A percentile compares a stretch with the other conserved stretches of the same genome.
These are phyloP conservation scores for Epichloe gansuensis DNA, from an alignment of 2,329 filamentous ascomycete species.

Conservation along the genomic window DNA sequence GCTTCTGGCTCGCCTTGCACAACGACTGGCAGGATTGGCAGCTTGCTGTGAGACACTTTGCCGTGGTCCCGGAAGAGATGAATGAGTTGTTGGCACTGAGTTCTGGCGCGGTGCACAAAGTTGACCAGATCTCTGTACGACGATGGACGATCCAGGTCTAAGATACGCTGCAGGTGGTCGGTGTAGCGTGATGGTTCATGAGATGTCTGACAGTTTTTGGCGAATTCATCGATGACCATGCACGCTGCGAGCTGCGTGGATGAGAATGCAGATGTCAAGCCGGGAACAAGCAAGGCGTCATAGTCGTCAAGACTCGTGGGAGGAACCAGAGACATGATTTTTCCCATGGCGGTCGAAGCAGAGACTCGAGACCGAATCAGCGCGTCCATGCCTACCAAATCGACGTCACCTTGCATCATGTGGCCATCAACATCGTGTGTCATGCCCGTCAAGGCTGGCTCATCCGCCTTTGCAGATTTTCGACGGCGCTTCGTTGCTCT, in stretches of 20 bases:
- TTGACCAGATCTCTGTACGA: conserved; percentile 86
- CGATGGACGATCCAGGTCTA: conserved; percentile 67
- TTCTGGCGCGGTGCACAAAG: conserved; percentile 76
- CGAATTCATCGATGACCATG: conserved; percentile 81
- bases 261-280: conserved; percentile 60
- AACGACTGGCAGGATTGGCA: conserved; percentile 75
- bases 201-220: conserved; percentile 40
- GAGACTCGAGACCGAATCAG: conserved; percentile 83
- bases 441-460: conserved; percentile 46
- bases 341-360: conserved; percentile 73
- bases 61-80: conserved; percentile 87
- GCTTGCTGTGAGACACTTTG: conserved; percentile 59
- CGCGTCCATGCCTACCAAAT: conserved; percentile 79
- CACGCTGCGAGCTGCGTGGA: conserved; percentile 77
- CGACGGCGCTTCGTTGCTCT: conserved; percentile 63
- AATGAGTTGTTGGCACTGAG: conserved; percentile 80
- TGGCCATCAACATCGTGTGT: conserved; percentile 93
- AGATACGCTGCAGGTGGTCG: conserved; percentile 55
- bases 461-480: conserved; percentile 73
- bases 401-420: conserved; percentile 94
- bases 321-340: conserved; percentile 70
- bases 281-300: conserved; percentile 50
- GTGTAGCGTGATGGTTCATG: conserved; percentile 38
- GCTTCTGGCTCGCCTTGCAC: conserved; percentile 90
- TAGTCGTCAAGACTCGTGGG: conserved; percentile 46